Percentiles rank a stretch among this genome's conserved stretches.
phyloP scores from a whole-genome alignment of 495 filamentous ascomycete species.

The Daldinia vernicosa region DNA sequence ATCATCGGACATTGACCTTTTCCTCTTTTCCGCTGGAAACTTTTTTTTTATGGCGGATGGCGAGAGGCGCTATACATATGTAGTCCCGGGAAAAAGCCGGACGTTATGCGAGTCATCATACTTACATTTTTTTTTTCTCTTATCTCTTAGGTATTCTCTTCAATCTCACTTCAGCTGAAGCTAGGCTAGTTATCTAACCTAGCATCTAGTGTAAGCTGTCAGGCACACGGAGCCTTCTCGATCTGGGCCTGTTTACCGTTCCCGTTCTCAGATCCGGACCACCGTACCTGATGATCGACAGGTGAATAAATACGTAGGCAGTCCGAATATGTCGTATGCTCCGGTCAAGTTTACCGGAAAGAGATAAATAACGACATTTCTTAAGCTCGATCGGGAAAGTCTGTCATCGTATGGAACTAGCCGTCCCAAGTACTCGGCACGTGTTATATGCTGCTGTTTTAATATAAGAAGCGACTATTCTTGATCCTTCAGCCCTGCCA shows the following conservation, averaged over 20 bases:
- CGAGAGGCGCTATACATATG: neutral
- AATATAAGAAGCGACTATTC: conserved; percentile 2
- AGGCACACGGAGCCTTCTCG: conserved; percentile 24
- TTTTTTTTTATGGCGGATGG: conserved; percentile 6
- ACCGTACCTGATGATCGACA: conserved; percentile 35
- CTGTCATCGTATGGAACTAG: conserved; percentile 21
- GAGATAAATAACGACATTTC: conserved; percentile 18
- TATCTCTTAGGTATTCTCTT: neutral
- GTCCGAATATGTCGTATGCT: conserved; percentile 37
- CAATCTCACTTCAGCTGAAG: conserved; percentile 17
- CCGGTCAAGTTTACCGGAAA: conserved; percentile 32
- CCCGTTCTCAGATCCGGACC: conserved; percentile 38
- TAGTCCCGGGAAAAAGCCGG: neutral
- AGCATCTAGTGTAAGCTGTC: conserved; percentile 7
- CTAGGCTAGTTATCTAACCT: conserved; percentile 1
- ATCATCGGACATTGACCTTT: conserved; percentile 22
- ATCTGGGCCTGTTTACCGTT: conserved; percentile 36
- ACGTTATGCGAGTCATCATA: neutral
- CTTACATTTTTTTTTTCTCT: neutral
- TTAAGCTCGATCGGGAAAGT: conserved; percentile 31
- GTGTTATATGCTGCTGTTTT: conserved; percentile 15
- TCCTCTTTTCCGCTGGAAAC: conserved; percentile 8
- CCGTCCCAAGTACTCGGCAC: conserved; percentile 33
- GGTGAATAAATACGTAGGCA: conserved; percentile 23
- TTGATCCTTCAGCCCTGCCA: conserved; percentile 35